Percentiles rank a stretch among this genome's conserved stretches.
phyloP scores from a whole-genome alignment of 2,329 filamentous ascomycete genomes.

The Tolypocladium amazonense region DNA sequence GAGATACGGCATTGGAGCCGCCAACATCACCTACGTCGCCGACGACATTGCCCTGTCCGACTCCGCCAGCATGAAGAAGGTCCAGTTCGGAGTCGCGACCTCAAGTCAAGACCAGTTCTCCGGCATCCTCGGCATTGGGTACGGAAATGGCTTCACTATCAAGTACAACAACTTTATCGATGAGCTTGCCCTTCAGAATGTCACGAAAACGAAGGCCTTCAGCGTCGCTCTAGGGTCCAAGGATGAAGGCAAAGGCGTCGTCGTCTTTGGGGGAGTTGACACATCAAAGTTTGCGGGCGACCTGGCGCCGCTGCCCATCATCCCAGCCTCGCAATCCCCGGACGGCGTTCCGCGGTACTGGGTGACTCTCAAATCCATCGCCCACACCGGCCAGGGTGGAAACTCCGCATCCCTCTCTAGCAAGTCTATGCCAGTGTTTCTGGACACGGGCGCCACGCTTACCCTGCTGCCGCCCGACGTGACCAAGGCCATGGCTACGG shows the following conservation, averaged over 20 bases:
- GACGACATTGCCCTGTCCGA: slow-evolving; percentile 34
- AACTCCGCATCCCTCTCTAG: slow-evolving; percentile 18
- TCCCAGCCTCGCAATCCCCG: slow-evolving; percentile 42
- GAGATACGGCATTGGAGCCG: slow-evolving; percentile 39
- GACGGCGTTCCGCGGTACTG: slow-evolving; percentile 43
- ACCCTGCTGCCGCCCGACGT: slow-evolving; percentile 53
- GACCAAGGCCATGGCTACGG: slow-evolving; percentile 34
- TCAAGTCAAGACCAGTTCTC: slow-evolving; percentile 34
- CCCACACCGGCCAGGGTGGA: slow-evolving; percentile 25
- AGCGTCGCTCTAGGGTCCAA: slow-evolving; percentile 55
- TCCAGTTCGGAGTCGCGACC: slow-evolving; percentile 58
- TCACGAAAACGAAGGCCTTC: slow-evolving; percentile 52
- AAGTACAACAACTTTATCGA: slow-evolving; percentile 41
- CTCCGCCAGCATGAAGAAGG: slow-evolving; percentile 26
- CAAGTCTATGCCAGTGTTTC: slow-evolving; percentile 44
- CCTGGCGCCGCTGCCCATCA: slow-evolving; percentile 51
- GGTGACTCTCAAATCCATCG: slow-evolving; percentile 35
- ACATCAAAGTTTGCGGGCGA: slow-evolving; percentile 50
- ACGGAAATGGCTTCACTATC: slow-evolving; percentile 37
- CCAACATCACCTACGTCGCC: slow-evolving; percentile 37
- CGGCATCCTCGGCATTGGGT: slow-evolving; percentile 67
- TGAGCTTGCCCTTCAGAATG: slow-evolving; percentile 35
- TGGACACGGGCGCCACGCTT: slow-evolving; percentile 62
- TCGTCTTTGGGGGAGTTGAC: slow-evolving; percentile 60
- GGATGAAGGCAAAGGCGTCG: slow-evolving; percentile 47